These are phyloP conservation scores for Oryza brachyantha DNA, from an alignment of 176 grass and related monocot species.

Conservation along the genomic window DNA sequence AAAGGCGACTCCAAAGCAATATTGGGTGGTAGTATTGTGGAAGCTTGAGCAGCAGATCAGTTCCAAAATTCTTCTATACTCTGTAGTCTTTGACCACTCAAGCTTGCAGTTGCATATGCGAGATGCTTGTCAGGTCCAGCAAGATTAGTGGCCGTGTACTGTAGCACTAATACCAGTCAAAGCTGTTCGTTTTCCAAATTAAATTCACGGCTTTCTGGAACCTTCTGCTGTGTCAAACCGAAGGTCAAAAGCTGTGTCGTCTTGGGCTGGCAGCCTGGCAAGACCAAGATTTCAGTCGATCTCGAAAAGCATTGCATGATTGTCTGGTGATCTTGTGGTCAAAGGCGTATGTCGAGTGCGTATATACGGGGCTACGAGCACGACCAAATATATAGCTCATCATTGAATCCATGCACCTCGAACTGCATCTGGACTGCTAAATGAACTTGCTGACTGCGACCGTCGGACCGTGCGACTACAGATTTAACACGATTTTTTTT, in stretches of 20 bases:
- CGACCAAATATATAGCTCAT: neutral
- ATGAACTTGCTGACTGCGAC: neutral
- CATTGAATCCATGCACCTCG: neutral
- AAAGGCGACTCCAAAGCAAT: neutral
- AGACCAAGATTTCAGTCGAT: conserved; percentile 4
- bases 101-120: neutral
- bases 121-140: neutral
- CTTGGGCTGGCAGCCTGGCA: neutral
- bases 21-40: neutral
- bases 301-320: neutral
- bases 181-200: neutral
- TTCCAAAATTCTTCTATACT: neutral
- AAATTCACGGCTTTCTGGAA: conserved; percentile 28
- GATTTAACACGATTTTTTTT: too few relatives aligned
- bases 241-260: conserved; percentile 2
- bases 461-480: too few relatives aligned
- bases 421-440: neutral
- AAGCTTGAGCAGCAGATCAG: conserved; percentile 3
- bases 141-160: neutral
- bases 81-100: neutral
- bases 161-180: neutral
- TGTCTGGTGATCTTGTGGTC: neutral
- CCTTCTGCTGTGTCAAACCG: conserved; percentile 24
- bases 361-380: neutral
- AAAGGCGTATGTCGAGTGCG: neutral